Conservation (phyloP, 1,284 basidiomycete species). For the Fomitopsis betulina region DNA sequence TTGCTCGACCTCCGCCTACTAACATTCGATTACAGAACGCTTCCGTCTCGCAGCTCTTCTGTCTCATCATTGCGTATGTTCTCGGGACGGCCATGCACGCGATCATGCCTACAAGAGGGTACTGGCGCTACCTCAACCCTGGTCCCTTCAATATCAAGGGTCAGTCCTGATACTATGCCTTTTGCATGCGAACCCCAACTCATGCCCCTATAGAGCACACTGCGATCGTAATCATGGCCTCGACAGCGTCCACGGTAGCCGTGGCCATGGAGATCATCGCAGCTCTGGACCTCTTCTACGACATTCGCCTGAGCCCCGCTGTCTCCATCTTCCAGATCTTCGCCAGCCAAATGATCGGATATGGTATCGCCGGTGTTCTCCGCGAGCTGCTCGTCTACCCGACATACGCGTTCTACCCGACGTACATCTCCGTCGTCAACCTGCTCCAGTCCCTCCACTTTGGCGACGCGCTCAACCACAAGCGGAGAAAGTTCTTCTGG, state of each 20-base stretch:
- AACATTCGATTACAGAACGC: constrained; percentile 37
- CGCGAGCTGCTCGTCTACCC: constrained; percentile 58
- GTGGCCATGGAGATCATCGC: constrained; percentile 65
- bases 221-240: constrained; percentile 64
- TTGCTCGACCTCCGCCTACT: background rate
- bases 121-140: constrained; percentile 54
- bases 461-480: constrained; percentile 40
- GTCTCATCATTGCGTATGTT: constrained; percentile 61
- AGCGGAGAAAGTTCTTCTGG: constrained; percentile 48
- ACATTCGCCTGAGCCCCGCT: constrained; percentile 47
- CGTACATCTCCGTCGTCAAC: constrained; percentile 47
- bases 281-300: constrained; percentile 58
- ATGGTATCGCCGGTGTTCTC: constrained; percentile 59
- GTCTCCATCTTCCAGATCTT: constrained; percentile 56
- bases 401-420: constrained; percentile 60
- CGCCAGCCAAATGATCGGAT: constrained; percentile 59
- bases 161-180: constrained; percentile 28
- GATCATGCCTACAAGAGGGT: constrained; percentile 42
- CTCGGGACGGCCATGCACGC: constrained; percentile 48
- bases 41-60: constrained; percentile 45
- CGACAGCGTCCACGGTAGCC: constrained; percentile 59
- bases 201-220: constrained; percentile 42
- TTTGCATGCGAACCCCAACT: constrained; percentile 10
- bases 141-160: constrained; percentile 56
- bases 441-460: constrained; percentile 55